Percentiles rank a stretch among this genome's conserved stretches.
These are phyloP conservation scores for Oryza australiensis DNA, from an alignment of 176 grass and related monocot genomes.

Conservation along the genomic window DNA sequence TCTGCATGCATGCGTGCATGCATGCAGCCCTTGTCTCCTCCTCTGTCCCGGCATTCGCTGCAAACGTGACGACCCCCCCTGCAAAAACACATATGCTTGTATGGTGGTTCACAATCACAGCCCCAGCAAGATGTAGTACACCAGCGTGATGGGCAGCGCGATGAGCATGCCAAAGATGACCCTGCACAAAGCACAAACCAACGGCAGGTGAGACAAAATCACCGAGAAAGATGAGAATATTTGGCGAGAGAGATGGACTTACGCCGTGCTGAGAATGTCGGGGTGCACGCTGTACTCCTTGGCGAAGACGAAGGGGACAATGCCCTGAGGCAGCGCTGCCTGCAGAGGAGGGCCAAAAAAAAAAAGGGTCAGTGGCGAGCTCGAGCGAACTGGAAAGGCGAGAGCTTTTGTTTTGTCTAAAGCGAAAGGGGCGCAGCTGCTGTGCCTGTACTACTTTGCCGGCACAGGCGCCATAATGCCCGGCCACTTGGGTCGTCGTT, in stretches of 20 bases:
- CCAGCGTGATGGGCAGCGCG: slow-evolving; percentile 85
- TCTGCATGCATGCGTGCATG: background rate
- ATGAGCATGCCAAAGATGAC: slow-evolving; percentile 98
- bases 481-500: slow-evolving; percentile 32
- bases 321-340: slow-evolving; percentile 90
- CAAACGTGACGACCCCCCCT: background rate
- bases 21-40: slow-evolving; percentile 35
- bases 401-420: slow-evolving; percentile 20
- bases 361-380: slow-evolving; percentile 1
- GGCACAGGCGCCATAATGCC: slow-evolving; percentile 41
- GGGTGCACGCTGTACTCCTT: slow-evolving; percentile 99
- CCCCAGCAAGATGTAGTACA: slow-evolving; percentile 90
- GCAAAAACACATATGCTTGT: background rate
- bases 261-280: slow-evolving; percentile 97
- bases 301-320: slow-evolving; percentile 98
- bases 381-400: background rate
- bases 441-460: slow-evolving; percentile 46
- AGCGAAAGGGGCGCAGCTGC: slow-evolving; percentile 22
- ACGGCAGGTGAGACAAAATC: slow-evolving; percentile 38
- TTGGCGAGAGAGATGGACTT: slow-evolving; percentile 15
- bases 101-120: slow-evolving; percentile 58
- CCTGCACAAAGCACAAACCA: slow-evolving; percentile 35
- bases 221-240: background rate
- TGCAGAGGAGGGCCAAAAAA: slow-evolving; percentile 28
- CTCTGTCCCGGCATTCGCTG: slow-evolving; percentile 31